phyloP scores from a whole-genome alignment of 2,329 filamentous ascomycete species.

The Penicillium sp. region DNA sequence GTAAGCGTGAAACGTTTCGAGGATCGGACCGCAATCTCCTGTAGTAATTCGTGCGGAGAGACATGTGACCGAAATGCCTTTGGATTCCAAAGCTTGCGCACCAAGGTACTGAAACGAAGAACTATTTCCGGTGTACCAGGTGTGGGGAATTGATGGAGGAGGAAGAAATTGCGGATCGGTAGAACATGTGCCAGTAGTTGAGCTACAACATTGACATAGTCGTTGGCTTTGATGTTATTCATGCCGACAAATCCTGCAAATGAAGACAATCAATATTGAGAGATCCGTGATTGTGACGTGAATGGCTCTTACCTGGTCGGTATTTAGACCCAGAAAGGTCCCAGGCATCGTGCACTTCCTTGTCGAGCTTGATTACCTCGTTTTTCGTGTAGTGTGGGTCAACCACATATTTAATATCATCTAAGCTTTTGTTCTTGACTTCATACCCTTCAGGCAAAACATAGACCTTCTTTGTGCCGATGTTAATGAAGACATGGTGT shows the following conservation, averaged over 20 bases:
- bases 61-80: constrained; percentile 95
- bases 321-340: constrained; percentile 83
- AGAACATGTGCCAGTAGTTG: constrained; percentile 88
- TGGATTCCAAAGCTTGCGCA: constrained; percentile 98
- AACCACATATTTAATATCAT: constrained; percentile 97
- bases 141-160: constrained; percentile 74
- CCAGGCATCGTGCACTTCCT: constrained; percentile 58
- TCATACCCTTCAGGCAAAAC: constrained; percentile 90
- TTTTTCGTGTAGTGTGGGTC: constrained; percentile 80
- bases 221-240: constrained; percentile 99
- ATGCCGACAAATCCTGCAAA: constrained; percentile 80
- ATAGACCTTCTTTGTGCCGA: constrained; percentile 60
- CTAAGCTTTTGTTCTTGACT: constrained; percentile 87
- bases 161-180: constrained; percentile 85
- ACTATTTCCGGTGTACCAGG: constrained; percentile 72
- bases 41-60: constrained; percentile 92
- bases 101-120: constrained; percentile 80
- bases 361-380: constrained; percentile 79
- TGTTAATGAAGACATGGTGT: constrained; percentile 98
- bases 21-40: constrained; percentile 86
- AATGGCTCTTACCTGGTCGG: constrained; percentile 59
- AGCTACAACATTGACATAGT: constrained; percentile 94
- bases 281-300: neutral
- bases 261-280: neutral
- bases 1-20: constrained; percentile 92